These are phyloP conservation scores for Bidens hawaiensis DNA, from an alignment of 140 eudicot species.

Conservation along the genomic window DNA sequence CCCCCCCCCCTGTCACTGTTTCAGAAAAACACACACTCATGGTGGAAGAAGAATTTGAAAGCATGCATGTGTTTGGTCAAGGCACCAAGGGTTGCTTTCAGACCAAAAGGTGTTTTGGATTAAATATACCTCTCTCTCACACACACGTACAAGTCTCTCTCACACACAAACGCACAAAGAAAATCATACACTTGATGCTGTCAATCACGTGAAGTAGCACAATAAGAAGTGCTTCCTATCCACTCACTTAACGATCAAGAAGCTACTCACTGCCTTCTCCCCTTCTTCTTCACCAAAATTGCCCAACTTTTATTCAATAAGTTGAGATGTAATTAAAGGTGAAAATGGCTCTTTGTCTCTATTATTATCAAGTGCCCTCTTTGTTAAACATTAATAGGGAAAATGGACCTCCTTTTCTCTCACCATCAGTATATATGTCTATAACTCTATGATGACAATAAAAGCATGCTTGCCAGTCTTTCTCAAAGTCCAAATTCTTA, in stretches of 20 bases:
- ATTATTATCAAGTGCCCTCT: slow-evolving; percentile 15
- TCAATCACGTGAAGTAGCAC: slow-evolving; percentile 61
- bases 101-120: slow-evolving; percentile 32
- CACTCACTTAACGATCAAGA: slow-evolving; percentile 31
- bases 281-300: slow-evolving; percentile 14
- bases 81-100: slow-evolving; percentile 38
- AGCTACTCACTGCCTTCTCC: slow-evolving; percentile 17
- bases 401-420: slow-evolving; percentile 20
- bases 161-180: slow-evolving; percentile 5
- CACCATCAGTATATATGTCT: slow-evolving; percentile 37
- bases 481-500: slow-evolving; percentile 26
- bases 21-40: slow-evolving; percentile 14
- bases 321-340: slow-evolving; percentile 17
- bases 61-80: slow-evolving; percentile 39
- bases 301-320: slow-evolving; percentile 23
- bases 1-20: slow-evolving; percentile 11
- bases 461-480: slow-evolving; percentile 2
- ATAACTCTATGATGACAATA: slow-evolving; percentile 24
- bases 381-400: slow-evolving; percentile 13
- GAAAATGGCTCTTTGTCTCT: slow-evolving; percentile 24
- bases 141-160: background rate
- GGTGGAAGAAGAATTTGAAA: slow-evolving; percentile 30
- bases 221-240: slow-evolving; percentile 44
- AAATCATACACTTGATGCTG: slow-evolving; percentile 29
- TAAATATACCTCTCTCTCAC: slow-evolving; percentile 10